Evolutionary conservation across 2,329 filamentous ascomycete species (phyloP).

Genomic region (Ophiostoma tasmaniense): DNA sequence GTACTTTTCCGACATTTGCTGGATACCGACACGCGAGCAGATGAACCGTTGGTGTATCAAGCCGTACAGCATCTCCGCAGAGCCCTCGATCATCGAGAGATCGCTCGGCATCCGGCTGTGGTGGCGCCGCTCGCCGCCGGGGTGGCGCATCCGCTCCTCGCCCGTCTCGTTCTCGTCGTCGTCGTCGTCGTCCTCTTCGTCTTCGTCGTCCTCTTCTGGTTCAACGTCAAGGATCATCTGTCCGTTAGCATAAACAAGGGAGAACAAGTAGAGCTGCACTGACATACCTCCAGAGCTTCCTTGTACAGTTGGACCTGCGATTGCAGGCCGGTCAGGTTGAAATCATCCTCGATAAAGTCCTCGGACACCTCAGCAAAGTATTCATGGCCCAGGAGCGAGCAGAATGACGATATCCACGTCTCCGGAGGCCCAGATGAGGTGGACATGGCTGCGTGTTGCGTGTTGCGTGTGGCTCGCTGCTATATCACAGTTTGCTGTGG

Average conservation of each 20-base stretch:
- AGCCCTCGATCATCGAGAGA: conserved; percentile 90
- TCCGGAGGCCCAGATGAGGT: conserved; percentile 58
- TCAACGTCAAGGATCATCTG: conserved; percentile 99
- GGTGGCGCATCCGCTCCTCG: conserved; percentile 47
- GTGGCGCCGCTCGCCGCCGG: conserved; percentile 60
- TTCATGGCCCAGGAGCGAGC: conserved; percentile 88
- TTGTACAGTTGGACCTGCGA: conserved; percentile 98
- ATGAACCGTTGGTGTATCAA: conserved; percentile 98
- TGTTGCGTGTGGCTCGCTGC: neutral
- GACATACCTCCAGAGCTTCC: conserved; percentile 73
- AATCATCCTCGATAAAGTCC: conserved; percentile 99
- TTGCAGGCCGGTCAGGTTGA: conserved; percentile 93
- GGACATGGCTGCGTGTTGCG: conserved; percentile 38
- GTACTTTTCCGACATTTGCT: conserved; percentile 99
- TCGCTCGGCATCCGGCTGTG: conserved; percentile 82
- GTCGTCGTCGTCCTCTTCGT: conserved; percentile 75
- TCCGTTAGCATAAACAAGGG: conserved; percentile 36
- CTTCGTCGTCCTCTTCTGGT: conserved; percentile 85
- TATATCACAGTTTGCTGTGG: neutral
- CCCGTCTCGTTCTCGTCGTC: conserved; percentile 64
- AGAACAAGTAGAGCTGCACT: neutral
- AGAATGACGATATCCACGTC: conserved; percentile 98
- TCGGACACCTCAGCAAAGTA: conserved; percentile 99
- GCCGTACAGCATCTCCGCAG: conserved; percentile 95
- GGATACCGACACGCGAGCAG: conserved; percentile 89